These are phyloP conservation scores for Nitzschia sp. DNA, from an alignment of 108 stramenopile genomes.

Conservation along the genomic window DNA sequence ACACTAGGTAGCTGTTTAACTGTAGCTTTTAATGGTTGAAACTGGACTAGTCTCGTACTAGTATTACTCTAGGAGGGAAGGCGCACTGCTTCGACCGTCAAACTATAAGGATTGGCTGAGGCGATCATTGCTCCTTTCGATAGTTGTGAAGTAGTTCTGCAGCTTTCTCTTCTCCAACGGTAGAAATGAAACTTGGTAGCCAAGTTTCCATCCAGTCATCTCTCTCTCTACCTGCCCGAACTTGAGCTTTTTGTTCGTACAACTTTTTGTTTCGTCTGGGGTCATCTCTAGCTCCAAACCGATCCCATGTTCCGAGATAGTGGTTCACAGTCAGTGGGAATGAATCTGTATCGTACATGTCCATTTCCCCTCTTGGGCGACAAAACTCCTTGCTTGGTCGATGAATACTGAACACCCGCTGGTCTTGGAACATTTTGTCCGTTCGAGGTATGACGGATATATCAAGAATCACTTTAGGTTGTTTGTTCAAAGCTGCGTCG, in stretches of 20 bases:
- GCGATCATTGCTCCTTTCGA: constrained; percentile 2
- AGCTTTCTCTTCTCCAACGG: constrained; percentile 8
- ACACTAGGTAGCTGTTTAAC: too few species aligned
- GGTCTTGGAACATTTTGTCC: constrained; percentile 13
- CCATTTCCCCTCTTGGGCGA: constrained; percentile 23
- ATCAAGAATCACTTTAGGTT: constrained; percentile 36
- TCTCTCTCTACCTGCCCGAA: constrained; percentile 22
- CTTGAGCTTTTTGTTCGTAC: constrained; percentile 34
- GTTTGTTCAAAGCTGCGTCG: constrained; percentile 17
- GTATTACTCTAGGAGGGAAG: too few species aligned
- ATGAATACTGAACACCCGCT: constrained; percentile 34
- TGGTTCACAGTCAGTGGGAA: constrained; percentile 39
- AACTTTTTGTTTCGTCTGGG: constrained; percentile 28
- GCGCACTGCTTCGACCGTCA: too few species aligned
- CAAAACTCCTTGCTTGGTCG: constrained; percentile 30
- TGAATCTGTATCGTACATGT: constrained; percentile 9
- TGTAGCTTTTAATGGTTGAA: too few species aligned
- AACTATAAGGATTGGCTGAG: neutral
- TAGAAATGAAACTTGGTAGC: constrained; percentile 18
- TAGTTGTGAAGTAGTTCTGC: constrained; percentile 6
- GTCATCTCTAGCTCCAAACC: constrained; percentile 34
- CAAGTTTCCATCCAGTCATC: constrained; percentile 32
- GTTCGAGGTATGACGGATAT: constrained; percentile 16
- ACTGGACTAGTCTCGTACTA: too few species aligned
- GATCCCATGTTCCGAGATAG: constrained; percentile 44